Evolutionary conservation across 78 protist genomes (phyloP).

Genomic region (Dictyostelium firmibasis): DNA sequence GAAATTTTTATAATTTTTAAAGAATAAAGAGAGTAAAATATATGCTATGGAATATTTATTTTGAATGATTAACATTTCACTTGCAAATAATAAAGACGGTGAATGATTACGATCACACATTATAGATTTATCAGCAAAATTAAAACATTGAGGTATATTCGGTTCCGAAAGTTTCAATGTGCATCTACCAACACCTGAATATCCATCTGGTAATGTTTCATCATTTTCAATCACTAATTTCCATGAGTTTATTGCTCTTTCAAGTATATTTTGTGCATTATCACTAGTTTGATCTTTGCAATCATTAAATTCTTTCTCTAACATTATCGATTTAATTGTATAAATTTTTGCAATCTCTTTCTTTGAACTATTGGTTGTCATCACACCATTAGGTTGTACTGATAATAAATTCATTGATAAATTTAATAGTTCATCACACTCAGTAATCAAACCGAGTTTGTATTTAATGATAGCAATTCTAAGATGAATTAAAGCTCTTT

Average conservation of each 20-base stretch:
- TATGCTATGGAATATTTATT: not conserved
- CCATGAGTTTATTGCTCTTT: not conserved
- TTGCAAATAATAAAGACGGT: constrained; percentile 28
- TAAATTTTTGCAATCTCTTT: not conserved
- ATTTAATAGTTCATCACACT: not conserved
- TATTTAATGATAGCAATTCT: constrained; percentile 24
- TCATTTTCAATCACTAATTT: constrained; percentile 17
- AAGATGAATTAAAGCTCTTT: constrained; percentile 14
- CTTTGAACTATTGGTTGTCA: too few species aligned
- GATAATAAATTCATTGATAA: constrained; percentile 17
- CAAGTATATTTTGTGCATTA: not conserved
- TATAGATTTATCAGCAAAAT: not conserved
- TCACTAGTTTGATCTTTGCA: not conserved
- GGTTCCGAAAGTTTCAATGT: not conserved
- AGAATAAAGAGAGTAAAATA: not conserved
- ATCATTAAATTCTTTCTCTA: constrained; percentile 24
- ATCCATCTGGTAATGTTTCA: constrained; percentile 47
- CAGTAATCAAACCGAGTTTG: not conserved
- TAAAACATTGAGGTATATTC: not conserved
- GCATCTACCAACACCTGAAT: constrained; percentile 53
- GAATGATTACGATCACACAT: constrained; percentile 16
- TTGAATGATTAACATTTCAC: constrained; percentile 24
- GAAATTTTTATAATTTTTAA: constrained; percentile 18
- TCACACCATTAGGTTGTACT: too few species aligned
- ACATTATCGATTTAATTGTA: not conserved